These are phyloP conservation scores for Penicillium sp. DNA, from an alignment of 2,329 filamentous ascomycete genomes.

Conservation along the genomic window DNA sequence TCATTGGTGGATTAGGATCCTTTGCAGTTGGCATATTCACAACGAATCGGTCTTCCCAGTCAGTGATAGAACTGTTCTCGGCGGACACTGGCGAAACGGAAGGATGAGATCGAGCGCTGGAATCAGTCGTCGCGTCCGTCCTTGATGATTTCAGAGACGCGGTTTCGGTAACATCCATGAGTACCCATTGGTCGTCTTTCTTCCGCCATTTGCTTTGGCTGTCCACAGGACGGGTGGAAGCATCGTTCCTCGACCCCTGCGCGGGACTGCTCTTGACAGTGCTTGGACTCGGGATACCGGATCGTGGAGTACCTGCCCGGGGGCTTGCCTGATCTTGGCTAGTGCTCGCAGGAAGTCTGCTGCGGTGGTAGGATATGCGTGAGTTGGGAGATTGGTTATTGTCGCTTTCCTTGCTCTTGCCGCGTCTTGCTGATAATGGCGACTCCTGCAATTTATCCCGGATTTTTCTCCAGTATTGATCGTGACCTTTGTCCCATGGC, in stretches of 20 bases:
- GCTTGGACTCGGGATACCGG: conserved; percentile 38
- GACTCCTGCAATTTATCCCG: conserved; percentile 28
- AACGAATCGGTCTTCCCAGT: conserved; percentile 43
- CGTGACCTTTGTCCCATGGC: conserved; percentile 21
- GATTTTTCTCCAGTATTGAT: conserved; percentile 30
- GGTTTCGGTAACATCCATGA: conserved; percentile 26
- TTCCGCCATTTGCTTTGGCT: conserved; percentile 31
- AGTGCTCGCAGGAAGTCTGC: conserved; percentile 11
- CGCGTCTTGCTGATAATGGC: conserved; percentile 9
- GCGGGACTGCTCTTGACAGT: conserved; percentile 23
- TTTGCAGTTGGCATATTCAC: conserved; percentile 45
- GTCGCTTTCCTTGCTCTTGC: conserved; percentile 22
- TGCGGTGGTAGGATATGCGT: conserved; percentile 20
- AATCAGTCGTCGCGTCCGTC: conserved; percentile 22
- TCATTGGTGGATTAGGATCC: conserved; percentile 41
- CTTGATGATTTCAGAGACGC: conserved; percentile 19
- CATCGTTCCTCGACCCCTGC: conserved; percentile 17
- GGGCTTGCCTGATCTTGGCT: conserved; percentile 3
- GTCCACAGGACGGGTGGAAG: not conserved
- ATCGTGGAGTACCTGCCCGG: conserved; percentile 34
- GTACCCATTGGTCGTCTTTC: conserved; percentile 38
- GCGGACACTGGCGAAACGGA: conserved; percentile 33
- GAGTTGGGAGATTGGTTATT: conserved; percentile 19
- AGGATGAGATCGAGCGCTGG: conserved; percentile 27
- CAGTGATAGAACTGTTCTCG: conserved; percentile 30